Evolutionary conservation across 768 basidiomycete species (phyloP).

Genomic region (Serendipita sp.): DNA sequence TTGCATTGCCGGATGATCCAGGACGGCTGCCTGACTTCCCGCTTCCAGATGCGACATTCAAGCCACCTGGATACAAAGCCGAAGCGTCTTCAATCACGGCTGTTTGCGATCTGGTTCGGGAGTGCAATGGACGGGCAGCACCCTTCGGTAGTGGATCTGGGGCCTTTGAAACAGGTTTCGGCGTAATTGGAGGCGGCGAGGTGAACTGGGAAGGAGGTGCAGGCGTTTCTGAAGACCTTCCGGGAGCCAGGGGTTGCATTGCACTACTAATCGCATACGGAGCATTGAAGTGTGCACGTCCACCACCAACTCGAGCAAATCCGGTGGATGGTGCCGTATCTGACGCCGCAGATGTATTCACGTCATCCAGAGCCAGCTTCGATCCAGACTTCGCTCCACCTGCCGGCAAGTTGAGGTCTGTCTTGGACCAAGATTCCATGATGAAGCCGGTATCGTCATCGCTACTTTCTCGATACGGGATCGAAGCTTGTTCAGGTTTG

Average conservation of each 20-base stretch:
- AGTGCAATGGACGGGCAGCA: conserved; percentile 21
- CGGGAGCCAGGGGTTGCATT: conserved; percentile 16
- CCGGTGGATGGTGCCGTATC: conserved; percentile 29
- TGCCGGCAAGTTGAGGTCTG: neutral
- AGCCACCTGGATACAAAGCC: conserved; percentile 8
- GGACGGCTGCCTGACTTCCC: neutral
- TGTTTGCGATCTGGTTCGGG: conserved; percentile 65
- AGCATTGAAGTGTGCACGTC: conserved; percentile 65
- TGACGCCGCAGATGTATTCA: neutral
- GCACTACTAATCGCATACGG: conserved; percentile 59
- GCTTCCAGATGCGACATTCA: neutral
- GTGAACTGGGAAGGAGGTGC: conserved; percentile 32
- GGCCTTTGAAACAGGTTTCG: neutral
- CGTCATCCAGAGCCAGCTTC: neutral
- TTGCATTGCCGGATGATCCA: conserved; percentile 1
- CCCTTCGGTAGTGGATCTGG: neutral
- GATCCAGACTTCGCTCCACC: neutral
- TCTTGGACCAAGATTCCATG: conserved; percentile 46
- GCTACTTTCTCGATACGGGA: conserved; percentile 61
- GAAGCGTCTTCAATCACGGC: conserved; percentile 61
- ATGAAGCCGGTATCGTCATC: conserved; percentile 64
- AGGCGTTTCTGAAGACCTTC: conserved; percentile 34
- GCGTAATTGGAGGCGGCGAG: conserved; percentile 15
- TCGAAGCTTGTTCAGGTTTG: conserved; percentile 60
- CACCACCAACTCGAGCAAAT: conserved; percentile 77